Evolutionary conservation across 768 basidiomycete genomes (phyloP), one percentile per base, ranked within the genome.

Genomic region (Pleurotus ostreatus): DNA sequence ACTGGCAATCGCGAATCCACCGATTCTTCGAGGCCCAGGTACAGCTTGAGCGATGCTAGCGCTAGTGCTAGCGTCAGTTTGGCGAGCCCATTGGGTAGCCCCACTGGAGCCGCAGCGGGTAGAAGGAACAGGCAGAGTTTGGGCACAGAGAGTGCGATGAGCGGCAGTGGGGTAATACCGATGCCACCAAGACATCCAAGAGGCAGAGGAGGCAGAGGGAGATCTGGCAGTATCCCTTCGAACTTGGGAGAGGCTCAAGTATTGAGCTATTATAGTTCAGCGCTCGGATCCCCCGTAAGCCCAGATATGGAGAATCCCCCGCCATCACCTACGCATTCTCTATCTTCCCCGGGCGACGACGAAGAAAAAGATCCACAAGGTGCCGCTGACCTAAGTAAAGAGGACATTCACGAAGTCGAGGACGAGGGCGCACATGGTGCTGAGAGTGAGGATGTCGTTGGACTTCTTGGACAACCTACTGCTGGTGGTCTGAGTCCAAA

Each of bases 1-100:
- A 88, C 85, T 0, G 82, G 85, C 26, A 86, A 88, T 56, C 70
- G 65, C 3, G 85, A 85, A 52, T 82, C 82, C 5, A 78, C 79
- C 0, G 85, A 83, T 59, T 86, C 81, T 20, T 83, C 82, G 12
- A 70, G 75, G 59, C 82, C 83, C 0, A 69, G 72, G 40, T 78
- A 53, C 20, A 53, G 51, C 23, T 40, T 53, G 15, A 53, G 51
- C 51, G 51, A 53, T 41, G 51, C 51, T 11, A 53, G 51, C 20
- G 51, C 51, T 16, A 77, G 74, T 56, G 62, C 74, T 26, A 71
- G 69, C 6, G 38, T 25, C 3, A 53, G 51, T 23, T 41, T 53
- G n/a, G 51, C 37, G 41, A 53, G 51, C 23, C 26, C 73, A 66
- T 60, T 70, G 39, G 67, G 65, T 15, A 48, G 53, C 25, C 49